A percentile compares a stretch with the other conserved stretches of the same genome.
These are phyloP conservation scores for Acanthamoeba pearcei DNA, from an alignment of 208 protist species.

Conservation along the genomic window DNA sequence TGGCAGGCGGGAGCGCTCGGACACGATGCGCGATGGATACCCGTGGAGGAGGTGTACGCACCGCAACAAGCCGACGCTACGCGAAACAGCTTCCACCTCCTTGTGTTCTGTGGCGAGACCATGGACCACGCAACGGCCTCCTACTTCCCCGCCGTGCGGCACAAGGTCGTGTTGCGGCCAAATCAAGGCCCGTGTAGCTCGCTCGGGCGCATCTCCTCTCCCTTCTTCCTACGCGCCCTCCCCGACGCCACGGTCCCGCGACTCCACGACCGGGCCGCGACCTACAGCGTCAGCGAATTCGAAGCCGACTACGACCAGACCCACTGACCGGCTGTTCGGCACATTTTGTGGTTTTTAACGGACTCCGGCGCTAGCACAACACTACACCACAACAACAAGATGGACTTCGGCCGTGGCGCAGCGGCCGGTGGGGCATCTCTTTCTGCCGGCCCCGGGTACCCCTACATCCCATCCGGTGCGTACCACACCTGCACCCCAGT, in stretches of 20 bases:
- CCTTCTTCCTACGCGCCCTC: neutral
- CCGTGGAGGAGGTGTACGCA: neutral
- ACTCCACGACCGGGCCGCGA: neutral
- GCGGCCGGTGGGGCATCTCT: neutral
- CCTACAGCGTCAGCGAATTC: neutral
- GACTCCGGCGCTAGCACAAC: too few relatives aligned
- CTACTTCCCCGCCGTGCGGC: slow-evolving; percentile 13
- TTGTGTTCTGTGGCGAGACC: slow-evolving; percentile 9
- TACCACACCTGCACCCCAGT: neutral
- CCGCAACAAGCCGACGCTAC: neutral
- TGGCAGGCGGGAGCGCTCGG: neutral
- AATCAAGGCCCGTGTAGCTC: neutral
- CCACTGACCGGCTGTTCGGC: neutral
- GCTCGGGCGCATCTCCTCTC: neutral
- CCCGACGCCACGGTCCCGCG: neutral
- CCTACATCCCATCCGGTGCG: neutral
- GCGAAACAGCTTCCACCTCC: neutral
- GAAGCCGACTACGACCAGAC: neutral
- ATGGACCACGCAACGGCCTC: slow-evolving; percentile 18
- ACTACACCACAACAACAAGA: neutral
- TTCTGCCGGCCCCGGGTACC: neutral
- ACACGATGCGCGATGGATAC: neutral
- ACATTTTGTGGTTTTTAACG: neutral
- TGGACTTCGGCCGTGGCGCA: neutral
- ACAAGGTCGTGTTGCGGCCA: neutral